Evolutionary conservation across 352 stramenopile genomes (phyloP).

Genomic region (Hyaloperonospora brassicae): DNA sequence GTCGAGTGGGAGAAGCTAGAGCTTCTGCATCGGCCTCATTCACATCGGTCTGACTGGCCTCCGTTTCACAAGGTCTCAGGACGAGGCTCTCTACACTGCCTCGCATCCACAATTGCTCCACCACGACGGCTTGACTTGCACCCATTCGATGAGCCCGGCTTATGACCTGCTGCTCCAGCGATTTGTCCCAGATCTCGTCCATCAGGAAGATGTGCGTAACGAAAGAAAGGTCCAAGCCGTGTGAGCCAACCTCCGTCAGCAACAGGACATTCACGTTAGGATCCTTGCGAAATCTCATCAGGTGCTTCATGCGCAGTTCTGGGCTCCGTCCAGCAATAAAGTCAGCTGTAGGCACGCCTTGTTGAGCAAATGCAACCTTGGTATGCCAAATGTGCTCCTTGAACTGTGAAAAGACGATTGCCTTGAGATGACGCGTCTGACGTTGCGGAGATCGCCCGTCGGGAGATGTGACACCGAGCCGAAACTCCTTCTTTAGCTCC

Average conservation of each 20-base stretch:
- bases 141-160: slow-evolving; percentile 95
- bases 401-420: slow-evolving; percentile 81
- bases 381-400: slow-evolving; percentile 72
- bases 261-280: slow-evolving; percentile 87
- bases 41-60: slow-evolving; percentile 7
- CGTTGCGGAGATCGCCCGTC: slow-evolving; percentile 4
- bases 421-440: slow-evolving; percentile 43
- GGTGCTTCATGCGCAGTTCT: slow-evolving; percentile 39
- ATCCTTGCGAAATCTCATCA: slow-evolving; percentile 51
- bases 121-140: slow-evolving; percentile 82
- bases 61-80: slow-evolving; percentile 35
- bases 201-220: slow-evolving; percentile 97
- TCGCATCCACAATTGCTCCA: slow-evolving; percentile 89
- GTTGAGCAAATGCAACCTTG: slow-evolving; percentile 64
- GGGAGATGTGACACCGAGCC: slow-evolving; percentile 13
- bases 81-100: slow-evolving; percentile 79
- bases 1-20: slow-evolving; percentile 10
- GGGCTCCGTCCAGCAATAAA: slow-evolving; percentile 52
- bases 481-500: slow-evolving; percentile 47
- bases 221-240: slow-evolving; percentile 96
- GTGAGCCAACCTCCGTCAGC: slow-evolving; percentile 89
- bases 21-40: slow-evolving; percentile 9
- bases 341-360: slow-evolving; percentile 47
- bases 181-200: slow-evolving; percentile 95
- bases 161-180: slow-evolving; percentile 92